phyloP scores from a whole-genome alignment of 78 protist genomes.

The Isochrysis galbana region DNA sequence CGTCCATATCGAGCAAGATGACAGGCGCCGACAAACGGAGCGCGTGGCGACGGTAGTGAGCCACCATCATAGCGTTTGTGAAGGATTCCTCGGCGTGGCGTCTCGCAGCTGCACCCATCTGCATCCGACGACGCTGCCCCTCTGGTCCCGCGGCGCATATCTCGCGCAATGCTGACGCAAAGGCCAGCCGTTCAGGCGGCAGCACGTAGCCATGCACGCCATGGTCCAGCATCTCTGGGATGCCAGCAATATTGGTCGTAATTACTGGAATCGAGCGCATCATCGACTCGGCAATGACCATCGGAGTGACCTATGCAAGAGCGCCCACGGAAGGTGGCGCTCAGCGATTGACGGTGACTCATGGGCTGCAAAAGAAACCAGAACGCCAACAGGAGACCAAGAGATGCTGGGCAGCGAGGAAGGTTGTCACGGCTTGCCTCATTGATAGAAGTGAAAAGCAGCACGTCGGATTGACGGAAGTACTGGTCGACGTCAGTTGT shows the following conservation, averaged over 20 bases:
- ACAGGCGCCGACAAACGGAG: neutral
- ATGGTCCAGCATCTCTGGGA: neutral
- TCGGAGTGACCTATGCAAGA: neutral
- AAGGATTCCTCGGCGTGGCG: neutral
- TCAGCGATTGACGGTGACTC: no score
- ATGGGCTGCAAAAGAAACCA: no score
- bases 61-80: neutral
- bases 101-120: neutral
- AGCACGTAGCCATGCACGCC: neutral
- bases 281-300: constrained; percentile 13
- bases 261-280: neutral
- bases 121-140: neutral
- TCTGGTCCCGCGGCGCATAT: neutral
- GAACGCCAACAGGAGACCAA: no score
- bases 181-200: neutral
- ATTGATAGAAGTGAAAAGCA: constrained; percentile 1
- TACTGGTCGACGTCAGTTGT: neutral
- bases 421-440: no score
- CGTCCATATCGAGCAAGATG: constrained; percentile 1
- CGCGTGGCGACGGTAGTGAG: neutral
- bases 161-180: neutral
- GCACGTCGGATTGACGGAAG: neutral
- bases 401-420: no score
- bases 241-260: constrained; percentile 4
- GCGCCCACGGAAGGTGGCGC: no score